Conservation (phyloP, 495 filamentous ascomycete genomes). For the Amphirosellinia nigrospora region DNA sequence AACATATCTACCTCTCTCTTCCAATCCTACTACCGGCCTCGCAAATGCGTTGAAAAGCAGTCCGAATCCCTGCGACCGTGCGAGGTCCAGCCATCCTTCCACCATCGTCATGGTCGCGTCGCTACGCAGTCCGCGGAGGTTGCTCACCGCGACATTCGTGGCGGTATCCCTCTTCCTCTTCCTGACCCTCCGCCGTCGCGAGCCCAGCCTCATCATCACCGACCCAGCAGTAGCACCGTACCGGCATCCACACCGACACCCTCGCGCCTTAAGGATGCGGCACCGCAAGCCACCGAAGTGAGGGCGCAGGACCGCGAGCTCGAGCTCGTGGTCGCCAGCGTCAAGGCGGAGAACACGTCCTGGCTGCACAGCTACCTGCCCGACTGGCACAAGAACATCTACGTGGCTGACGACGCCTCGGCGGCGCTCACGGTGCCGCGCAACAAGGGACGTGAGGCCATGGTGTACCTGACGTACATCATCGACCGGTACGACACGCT, state of each 20-base stretch:
- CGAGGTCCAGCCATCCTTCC: not conserved
- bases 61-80: slow-evolving; percentile 10
- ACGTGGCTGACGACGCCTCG: slow-evolving; percentile 53
- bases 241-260: no score
- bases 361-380: slow-evolving; percentile 46
- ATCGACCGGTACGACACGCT: slow-evolving; percentile 69
- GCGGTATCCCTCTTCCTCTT: slow-evolving; percentile 4
- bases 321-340: slow-evolving; percentile 48
- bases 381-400: slow-evolving; percentile 52
- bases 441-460: slow-evolving; percentile 69
- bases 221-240: no score
- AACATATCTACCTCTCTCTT: not conserved
- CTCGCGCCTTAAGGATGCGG: no score
- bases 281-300: no score
- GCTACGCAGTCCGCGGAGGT: slow-evolving; percentile 17
- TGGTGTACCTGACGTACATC: slow-evolving; percentile 67
- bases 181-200: not conserved
- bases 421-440: slow-evolving; percentile 50
- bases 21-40: not conserved
- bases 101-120: slow-evolving; percentile 13
- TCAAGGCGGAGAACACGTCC: slow-evolving; percentile 39
- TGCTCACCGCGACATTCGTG: slow-evolving; percentile 9
- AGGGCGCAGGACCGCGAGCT: slow-evolving; percentile 30
- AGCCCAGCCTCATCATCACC: not conserved
- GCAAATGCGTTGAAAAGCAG: not conserved